Percentiles rank a stretch among this genome's conserved stretches.
These are phyloP conservation scores for Venturia aucupariae DNA, from an alignment of 2,329 filamentous ascomycete species.

Conservation along the genomic window DNA sequence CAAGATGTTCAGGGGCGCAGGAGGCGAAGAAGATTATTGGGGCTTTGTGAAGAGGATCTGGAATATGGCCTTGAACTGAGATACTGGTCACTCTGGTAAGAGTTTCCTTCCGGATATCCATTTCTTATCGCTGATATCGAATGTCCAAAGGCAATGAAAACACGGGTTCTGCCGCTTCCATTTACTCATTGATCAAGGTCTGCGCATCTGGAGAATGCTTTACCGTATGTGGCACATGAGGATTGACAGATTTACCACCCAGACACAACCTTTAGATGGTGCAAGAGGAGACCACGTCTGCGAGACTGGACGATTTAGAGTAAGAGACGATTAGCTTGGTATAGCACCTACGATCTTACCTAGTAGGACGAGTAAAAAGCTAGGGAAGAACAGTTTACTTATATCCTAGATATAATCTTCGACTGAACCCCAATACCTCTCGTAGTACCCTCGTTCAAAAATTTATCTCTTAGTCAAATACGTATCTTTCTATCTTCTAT, in stretches of 20 bases:
- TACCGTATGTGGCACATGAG: not conserved
- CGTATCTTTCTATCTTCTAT: not conserved
- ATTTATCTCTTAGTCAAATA: not conserved
- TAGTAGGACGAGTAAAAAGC: not conserved
- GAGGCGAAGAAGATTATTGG: conserved; percentile 1
- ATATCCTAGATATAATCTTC: too few species aligned
- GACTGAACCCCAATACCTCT: too few species aligned
- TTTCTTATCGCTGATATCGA: not conserved
- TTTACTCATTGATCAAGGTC: not conserved
- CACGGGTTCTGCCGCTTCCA: not conserved
- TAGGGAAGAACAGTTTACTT: too few species aligned
- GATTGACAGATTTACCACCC: not conserved
- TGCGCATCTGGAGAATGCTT: not conserved
- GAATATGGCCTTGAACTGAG: not conserved
- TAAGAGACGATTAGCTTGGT: too few species aligned
- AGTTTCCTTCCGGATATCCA: not conserved
- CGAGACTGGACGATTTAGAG: too few species aligned
- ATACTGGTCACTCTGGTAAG: not conserved
- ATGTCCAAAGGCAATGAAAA: not conserved
- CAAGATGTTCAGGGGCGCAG: not conserved
- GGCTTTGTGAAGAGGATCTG: conserved; percentile 2
- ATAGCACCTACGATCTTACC: not conserved
- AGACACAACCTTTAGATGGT: too few species aligned
- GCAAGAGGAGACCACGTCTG: not conserved
- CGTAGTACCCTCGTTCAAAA: not conserved